Percentiles rank a stretch among this genome's conserved stretches.
phyloP scores from a whole-genome alignment of 2,329 filamentous ascomycete genomes.

The Pezicula neosporulosa region DNA sequence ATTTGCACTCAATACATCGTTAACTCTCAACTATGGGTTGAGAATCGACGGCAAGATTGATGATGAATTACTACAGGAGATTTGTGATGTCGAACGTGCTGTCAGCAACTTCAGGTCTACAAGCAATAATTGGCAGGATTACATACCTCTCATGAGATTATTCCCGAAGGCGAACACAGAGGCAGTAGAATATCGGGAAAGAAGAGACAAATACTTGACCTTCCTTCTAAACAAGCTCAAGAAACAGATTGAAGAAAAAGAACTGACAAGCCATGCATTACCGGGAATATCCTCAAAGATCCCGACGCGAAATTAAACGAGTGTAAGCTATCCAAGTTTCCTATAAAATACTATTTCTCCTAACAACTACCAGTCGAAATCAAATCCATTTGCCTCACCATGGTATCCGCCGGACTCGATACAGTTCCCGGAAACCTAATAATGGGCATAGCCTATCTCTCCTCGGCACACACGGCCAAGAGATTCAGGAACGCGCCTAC shows the following conservation, averaged over 20 bases:
- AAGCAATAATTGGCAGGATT: slow-evolving; percentile 82
- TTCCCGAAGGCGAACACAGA: slow-evolving; percentile 58
- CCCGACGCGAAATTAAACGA: slow-evolving; percentile 67
- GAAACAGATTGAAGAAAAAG: slow-evolving; percentile 57
- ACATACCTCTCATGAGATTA: slow-evolving; percentile 71
- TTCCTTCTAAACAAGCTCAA: slow-evolving; percentile 57
- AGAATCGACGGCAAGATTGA: slow-evolving; percentile 70
- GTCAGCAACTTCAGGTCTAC: slow-evolving; percentile 75
- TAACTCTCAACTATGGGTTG: slow-evolving; percentile 77
- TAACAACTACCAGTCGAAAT: slow-evolving; percentile 59
- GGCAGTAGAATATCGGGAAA: slow-evolving; percentile 61
- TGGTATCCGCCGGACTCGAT: slow-evolving; percentile 78
- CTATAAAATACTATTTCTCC: slow-evolving; percentile 31
- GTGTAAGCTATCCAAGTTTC: slow-evolving; percentile 36
- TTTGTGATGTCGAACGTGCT: slow-evolving; percentile 70
- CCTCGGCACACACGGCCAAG: slow-evolving; percentile 61
- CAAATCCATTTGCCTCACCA: slow-evolving; percentile 77
- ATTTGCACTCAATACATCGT: slow-evolving; percentile 71
- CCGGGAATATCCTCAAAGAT: slow-evolving; percentile 58
- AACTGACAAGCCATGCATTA: slow-evolving; percentile 66
- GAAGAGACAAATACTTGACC: slow-evolving; percentile 64
- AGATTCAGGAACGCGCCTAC: slow-evolving; percentile 67
- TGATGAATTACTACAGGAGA: slow-evolving; percentile 66
- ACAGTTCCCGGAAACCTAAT: slow-evolving; percentile 78
- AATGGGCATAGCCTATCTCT: slow-evolving; percentile 75